phyloP scores from a whole-genome alignment of 1,139 yeast genomes.

The Yamadazyma kanchanaburiensis region DNA sequence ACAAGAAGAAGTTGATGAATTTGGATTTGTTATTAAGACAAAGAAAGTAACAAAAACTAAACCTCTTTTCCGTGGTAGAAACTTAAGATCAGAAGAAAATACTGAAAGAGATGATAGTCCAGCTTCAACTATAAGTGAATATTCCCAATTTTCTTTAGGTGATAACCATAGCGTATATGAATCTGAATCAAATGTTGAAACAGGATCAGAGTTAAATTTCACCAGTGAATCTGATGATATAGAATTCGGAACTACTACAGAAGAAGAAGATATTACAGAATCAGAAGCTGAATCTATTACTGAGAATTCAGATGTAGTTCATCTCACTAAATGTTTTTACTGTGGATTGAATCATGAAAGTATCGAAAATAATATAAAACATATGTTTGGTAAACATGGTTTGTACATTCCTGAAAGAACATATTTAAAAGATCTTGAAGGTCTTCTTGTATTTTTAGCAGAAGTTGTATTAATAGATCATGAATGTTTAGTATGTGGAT shows the following conservation, averaged over 20 bases:
- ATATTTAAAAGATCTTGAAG: conserved; percentile 38
- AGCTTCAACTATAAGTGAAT: conserved; percentile 52
- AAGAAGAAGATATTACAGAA: conserved; percentile 21
- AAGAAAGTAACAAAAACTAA: conserved; percentile 12
- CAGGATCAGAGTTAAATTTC: conserved; percentile 24
- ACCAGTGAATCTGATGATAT: conserved; percentile 10
- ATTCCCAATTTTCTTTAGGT: conserved; percentile 67
- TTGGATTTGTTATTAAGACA: conserved; percentile 50
- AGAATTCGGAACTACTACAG: conserved; percentile 4
- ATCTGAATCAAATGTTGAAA: conserved; percentile 48
- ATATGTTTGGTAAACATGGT: conserved; percentile 49
- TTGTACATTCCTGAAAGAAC: conserved; percentile 49
- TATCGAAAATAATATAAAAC: conserved; percentile 42
- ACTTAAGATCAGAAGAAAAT: conserved; percentile 3
- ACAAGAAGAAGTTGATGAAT: conserved; percentile 56
- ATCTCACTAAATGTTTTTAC: conserved; percentile 37
- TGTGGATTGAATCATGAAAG: conserved; percentile 37
- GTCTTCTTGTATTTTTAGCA: conserved; percentile 42
- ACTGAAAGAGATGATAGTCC: conserved; percentile 46
- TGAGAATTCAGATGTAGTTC: conserved; percentile 11
- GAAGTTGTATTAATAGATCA: conserved; percentile 42
- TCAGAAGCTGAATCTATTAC: conserved; percentile 18
- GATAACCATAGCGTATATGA: conserved; percentile 28
- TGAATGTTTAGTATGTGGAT: conserved; percentile 54
- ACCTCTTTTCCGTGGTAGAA: conserved; percentile 7